These are phyloP conservation scores for Dendrothele bispora DNA, from an alignment of 768 basidiomycete genomes.

Conservation along the genomic window DNA sequence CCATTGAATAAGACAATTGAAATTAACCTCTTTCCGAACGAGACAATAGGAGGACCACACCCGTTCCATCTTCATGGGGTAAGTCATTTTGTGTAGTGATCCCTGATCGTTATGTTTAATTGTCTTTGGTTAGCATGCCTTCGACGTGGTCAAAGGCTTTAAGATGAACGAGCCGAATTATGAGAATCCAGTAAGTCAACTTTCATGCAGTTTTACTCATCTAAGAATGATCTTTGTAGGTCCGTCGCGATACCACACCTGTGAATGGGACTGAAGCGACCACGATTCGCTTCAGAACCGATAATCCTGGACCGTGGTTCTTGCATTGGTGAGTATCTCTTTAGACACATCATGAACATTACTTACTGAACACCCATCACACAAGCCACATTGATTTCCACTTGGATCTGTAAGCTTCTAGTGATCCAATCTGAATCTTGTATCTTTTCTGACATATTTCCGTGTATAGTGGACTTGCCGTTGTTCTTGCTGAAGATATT, in stretches of 20 bases:
- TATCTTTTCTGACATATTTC: background rate
- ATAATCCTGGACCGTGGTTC: conserved; percentile 17
- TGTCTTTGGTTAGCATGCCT: conserved; percentile 22
- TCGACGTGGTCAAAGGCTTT: conserved; percentile 28
- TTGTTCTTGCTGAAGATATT: conserved; percentile 17
- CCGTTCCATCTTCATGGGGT: conserved; percentile 10
- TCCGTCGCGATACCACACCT: conserved; percentile 23
- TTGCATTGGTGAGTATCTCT: conserved; percentile 15
- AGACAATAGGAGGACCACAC: conserved; percentile 13
- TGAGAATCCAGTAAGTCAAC: conserved; percentile 40
- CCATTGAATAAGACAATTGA: conserved; percentile 44
- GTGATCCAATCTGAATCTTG: background rate
- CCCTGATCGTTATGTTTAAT: background rate
- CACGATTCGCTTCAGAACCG: conserved; percentile 14
- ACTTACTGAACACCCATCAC: background rate
- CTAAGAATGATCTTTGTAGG: too few species aligned
- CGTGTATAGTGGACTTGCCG: conserved; percentile 10
- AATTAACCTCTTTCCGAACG: conserved; percentile 27
- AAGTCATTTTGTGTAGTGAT: background rate
- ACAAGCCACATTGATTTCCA: conserved; percentile 33
- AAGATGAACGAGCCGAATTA: conserved; percentile 24
- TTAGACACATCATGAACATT: background rate
- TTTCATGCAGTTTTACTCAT: conserved; percentile 11
- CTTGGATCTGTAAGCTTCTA: conserved; percentile 14
- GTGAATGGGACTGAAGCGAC: conserved; percentile 20